phyloP scores from a whole-genome alignment of 1,139 yeast species.

The Hyphopichia khmerensis region DNA sequence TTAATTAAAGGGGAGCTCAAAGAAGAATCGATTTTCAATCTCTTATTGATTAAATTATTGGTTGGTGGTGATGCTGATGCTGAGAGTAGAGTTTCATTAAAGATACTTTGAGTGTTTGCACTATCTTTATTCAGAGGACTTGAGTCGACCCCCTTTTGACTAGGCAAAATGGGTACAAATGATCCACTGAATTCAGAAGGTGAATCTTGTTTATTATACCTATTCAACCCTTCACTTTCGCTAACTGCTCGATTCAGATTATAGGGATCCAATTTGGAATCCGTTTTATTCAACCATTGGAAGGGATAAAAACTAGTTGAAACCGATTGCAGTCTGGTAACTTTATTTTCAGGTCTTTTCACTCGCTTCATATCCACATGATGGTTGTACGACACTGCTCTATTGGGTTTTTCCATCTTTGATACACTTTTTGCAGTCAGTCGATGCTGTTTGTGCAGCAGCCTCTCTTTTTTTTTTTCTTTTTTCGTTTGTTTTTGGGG shows the following conservation, averaged over 20 bases:
- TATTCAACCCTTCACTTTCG: background rate
- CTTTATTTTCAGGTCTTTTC: background rate
- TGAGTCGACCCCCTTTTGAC: background rate
- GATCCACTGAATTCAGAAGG: background rate
- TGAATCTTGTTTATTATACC: background rate
- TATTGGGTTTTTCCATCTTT: background rate
- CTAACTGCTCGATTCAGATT: background rate
- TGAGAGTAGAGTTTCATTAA: conserved; percentile 19
- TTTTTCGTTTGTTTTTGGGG: too few species aligned
- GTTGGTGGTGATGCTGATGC: conserved; percentile 12
- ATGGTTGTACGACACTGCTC: background rate
- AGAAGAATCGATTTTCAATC: background rate
- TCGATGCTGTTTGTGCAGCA: background rate
- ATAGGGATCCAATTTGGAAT: conserved; percentile 1
- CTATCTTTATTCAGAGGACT: background rate
- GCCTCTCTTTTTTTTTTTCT: too few species aligned
- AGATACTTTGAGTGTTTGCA: conserved; percentile 14
- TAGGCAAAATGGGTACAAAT: background rate
- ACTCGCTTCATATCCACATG: background rate
- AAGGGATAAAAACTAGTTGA: background rate
- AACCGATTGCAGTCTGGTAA: background rate
- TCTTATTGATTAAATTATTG: conserved; percentile 12
- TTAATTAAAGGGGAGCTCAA: background rate
- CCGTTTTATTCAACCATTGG: background rate
- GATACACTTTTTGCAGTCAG: background rate